phyloP scores from a whole-genome alignment of 2,329 filamentous ascomycete genomes.

The Sporothrix brunneoviolacea region DNA sequence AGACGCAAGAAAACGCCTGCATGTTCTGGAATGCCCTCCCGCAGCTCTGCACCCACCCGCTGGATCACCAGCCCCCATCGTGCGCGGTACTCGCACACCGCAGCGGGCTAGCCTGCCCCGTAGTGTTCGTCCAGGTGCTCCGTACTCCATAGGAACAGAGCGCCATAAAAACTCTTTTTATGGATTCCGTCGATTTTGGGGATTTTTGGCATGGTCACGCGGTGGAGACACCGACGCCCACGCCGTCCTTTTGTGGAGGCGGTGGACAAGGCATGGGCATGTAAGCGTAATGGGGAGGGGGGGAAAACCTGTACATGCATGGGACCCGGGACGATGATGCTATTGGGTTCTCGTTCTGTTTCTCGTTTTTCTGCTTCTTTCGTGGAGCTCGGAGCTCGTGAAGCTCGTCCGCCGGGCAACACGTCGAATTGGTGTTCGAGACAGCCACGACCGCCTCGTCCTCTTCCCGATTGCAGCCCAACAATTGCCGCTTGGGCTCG shows the following conservation, averaged over 20 bases:
- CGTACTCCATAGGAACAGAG: too few relatives aligned
- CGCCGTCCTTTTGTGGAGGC: constrained; percentile 11
- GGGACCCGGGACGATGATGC: constrained; percentile 5
- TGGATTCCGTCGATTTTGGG: constrained; percentile 1
- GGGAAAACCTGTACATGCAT: constrained; percentile 7
- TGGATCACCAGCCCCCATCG: too few relatives aligned
- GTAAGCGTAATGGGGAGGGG: not conserved
- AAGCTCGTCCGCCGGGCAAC: not conserved
- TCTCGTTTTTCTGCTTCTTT: not conserved
- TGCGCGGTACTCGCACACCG: too few relatives aligned
- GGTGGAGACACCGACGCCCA: constrained; percentile 7
- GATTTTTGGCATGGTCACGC: constrained; percentile 9
- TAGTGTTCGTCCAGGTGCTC: too few relatives aligned
- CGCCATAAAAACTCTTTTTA: constrained; percentile 8
- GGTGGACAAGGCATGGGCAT: not conserved
- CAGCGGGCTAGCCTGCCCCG: too few relatives aligned
- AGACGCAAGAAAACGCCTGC: too few relatives aligned
- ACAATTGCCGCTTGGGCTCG: not conserved
- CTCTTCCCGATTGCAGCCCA: too few relatives aligned
- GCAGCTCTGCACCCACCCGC: too few relatives aligned
- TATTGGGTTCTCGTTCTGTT: constrained; percentile 1
- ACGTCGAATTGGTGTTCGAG: too few relatives aligned
- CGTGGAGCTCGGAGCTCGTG: not conserved
- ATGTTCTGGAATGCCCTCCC: too few relatives aligned
- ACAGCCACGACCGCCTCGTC: too few relatives aligned